Evolutionary conservation across 2,329 filamentous ascomycete genomes (phyloP), one percentile per base, ranked within the genome.

Genomic region (Curvularia lunata): DNA sequence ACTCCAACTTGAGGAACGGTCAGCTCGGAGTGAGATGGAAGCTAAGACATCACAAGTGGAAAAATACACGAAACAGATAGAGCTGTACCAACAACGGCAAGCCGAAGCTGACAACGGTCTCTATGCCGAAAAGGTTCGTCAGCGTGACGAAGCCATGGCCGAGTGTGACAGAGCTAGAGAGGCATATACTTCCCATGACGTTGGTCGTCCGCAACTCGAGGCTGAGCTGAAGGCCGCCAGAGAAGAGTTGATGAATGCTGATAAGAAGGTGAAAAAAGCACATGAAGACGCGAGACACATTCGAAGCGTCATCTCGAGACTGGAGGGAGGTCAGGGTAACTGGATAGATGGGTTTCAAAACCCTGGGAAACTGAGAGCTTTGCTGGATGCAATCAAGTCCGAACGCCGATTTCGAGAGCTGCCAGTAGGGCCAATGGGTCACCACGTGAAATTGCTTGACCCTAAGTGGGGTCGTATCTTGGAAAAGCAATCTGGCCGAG

Each of bases 351-450:
- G 84, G 0, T 97, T 89, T 67, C 85, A 88, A 41, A 74, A 76
- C 1, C 58, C 65, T 9, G 84, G 83, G 40, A 63, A 57, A 21
- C 84, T 96, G 68, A 81, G 83, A 1, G 77, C 81, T 1, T 83
- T 97, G 3, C 77, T 96, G 6, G 81, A 78, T 52, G 84, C 83
- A n/a, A 91, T 98, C 59, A 82, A 86, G 5, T 79, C 81, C n/a
- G 91, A 96, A 56, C 75, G 62, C 2, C 82, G 87, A 0, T 98
- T 96, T 71, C 79, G 81, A 23, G 80, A 85, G 42, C 88, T 84
- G 61, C 95, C 95, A 2, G 81, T 98, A 32, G 95, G 95, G 0
- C 95, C 95, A 0, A 81, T 98, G 13, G 95, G 93, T 28, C 81
- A 87, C 23, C 85, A 95, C 69, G 83, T 99, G 50, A 88, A 87